Percentiles rank a stretch among this genome's conserved stretches.
phyloP scores from a whole-genome alignment of 768 basidiomycete genomes.

The Auricularia auricula-judae region DNA sequence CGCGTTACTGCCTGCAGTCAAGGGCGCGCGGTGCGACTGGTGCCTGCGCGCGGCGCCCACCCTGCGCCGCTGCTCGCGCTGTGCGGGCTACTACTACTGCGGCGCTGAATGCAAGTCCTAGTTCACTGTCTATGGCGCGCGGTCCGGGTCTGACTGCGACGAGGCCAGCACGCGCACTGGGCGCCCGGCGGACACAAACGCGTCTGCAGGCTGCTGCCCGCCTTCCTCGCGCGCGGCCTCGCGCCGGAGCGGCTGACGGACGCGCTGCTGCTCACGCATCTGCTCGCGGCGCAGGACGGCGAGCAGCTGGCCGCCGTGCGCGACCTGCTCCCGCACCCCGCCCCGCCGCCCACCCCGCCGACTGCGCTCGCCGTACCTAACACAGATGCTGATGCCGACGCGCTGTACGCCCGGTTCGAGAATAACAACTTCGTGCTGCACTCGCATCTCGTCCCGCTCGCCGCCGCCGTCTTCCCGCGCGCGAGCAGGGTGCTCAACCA shows the following conservation, averaged over 20 bases:
- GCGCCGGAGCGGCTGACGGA: conserved; percentile 44
- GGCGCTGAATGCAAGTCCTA: conserved; percentile 36
- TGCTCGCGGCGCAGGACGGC: conserved; percentile 32
- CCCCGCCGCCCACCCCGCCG: conserved; percentile 2
- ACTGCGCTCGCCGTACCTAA: neutral
- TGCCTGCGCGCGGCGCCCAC: conserved; percentile 33
- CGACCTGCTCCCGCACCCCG: neutral
- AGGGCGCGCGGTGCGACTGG: conserved; percentile 55
- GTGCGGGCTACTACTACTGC: conserved; percentile 68
- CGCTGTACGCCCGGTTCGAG: conserved; percentile 49
- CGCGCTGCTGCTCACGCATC: conserved; percentile 51
- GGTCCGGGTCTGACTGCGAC: neutral
- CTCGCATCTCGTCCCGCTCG: conserved; percentile 57
- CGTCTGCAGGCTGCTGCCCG: conserved; percentile 50
- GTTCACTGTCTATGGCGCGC: neutral
- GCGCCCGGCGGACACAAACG: conserved; percentile 43
- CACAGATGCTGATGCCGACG: conserved; percentile 10
- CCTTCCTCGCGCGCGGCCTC: conserved; percentile 38
- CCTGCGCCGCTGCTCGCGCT: conserved; percentile 53
- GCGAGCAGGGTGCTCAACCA: conserved; percentile 80
- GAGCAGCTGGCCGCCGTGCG: conserved; percentile 1
- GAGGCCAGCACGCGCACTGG: conserved; percentile 68
- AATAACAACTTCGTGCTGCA: conserved; percentile 79
- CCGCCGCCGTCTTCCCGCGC: conserved; percentile 64
- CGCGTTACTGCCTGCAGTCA: conserved; percentile 42